Evolutionary conservation across 164 flowering plant genomes (phyloP).

Genomic region (Umbellularia californica): DNA sequence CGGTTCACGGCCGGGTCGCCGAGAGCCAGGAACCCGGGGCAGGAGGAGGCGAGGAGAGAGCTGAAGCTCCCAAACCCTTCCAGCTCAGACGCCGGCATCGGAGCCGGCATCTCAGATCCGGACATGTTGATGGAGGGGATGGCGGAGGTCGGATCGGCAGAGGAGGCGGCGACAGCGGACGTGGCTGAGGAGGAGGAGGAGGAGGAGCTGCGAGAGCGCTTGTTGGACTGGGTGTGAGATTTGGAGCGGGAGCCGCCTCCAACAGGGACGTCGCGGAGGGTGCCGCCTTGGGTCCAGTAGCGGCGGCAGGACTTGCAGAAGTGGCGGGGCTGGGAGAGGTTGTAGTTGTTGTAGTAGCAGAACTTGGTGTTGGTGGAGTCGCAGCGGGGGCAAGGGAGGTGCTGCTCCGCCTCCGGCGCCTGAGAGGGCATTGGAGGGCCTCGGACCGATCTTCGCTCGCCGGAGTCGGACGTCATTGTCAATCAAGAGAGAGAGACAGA

Average conservation of each 20-base stretch:
- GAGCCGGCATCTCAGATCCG: background rate
- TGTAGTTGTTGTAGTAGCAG: slow-evolving; percentile 77
- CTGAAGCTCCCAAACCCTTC: slow-evolving; percentile 21
- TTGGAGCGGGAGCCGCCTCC: slow-evolving; percentile 57
- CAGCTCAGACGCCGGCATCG: background rate
- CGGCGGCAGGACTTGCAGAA: slow-evolving; percentile 67
- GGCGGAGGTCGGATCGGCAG: background rate
- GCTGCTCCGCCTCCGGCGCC: slow-evolving; percentile 24
- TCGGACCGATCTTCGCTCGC: slow-evolving; percentile 17
- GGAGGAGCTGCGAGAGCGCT: slow-evolving; percentile 33
- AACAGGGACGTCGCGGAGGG: slow-evolving; percentile 62
- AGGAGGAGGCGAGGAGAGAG: slow-evolving; percentile 25
- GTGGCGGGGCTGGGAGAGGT: slow-evolving; percentile 64
- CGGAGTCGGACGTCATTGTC: slow-evolving; percentile 23
- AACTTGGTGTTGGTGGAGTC: slow-evolving; percentile 62
- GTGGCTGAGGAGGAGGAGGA: background rate
- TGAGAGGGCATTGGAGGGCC: background rate
- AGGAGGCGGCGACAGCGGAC: background rate
- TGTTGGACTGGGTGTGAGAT: slow-evolving; percentile 16
- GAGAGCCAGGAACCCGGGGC: slow-evolving; percentile 27
- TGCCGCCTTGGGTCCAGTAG: slow-evolving; percentile 69
- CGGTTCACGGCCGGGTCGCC: slow-evolving; percentile 16
- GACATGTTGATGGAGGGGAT: background rate
- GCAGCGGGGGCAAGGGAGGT: slow-evolving; percentile 59
- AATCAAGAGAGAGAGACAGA: background rate